These are phyloP conservation scores for Colletotrichum sp. DNA, from an alignment of 2,329 filamentous ascomycete genomes.

Conservation along the genomic window DNA sequence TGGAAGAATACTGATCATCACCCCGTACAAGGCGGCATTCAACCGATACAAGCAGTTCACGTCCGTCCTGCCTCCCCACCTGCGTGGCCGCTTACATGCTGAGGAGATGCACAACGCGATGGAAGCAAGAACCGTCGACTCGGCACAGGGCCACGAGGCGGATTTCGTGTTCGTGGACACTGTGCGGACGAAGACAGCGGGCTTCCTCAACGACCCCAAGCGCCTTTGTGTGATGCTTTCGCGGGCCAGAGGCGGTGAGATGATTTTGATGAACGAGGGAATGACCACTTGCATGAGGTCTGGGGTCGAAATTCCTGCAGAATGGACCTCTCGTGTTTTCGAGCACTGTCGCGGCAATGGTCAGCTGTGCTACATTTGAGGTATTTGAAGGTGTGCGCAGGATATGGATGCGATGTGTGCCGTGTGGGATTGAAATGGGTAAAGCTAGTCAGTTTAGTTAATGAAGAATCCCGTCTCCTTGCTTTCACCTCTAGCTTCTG, in stretches of 20 bases:
- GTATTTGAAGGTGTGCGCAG: constrained; percentile 23
- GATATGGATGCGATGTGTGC: constrained; percentile 15
- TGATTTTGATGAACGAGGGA: constrained; percentile 47
- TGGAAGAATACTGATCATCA: constrained; percentile 47
- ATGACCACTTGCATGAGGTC: constrained; percentile 31
- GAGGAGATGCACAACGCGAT: neutral
- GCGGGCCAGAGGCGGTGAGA: constrained; percentile 47
- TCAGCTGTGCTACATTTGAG: neutral
- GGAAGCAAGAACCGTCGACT: constrained; percentile 45
- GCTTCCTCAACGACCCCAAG: constrained; percentile 48
- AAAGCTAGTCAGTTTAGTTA: neutral
- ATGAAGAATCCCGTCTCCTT: neutral
- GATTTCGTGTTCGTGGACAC: constrained; percentile 54
- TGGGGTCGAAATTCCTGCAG: neutral
- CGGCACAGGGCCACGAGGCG: constrained; percentile 51
- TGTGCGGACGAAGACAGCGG: constrained; percentile 41
- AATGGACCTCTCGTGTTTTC: constrained; percentile 14
- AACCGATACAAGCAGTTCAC: constrained; percentile 34
- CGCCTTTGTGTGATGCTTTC: constrained; percentile 52
- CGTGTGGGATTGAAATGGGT: neutral
- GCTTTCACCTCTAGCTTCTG: neutral
- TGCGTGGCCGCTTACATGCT: neutral
- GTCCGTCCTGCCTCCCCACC: neutral
- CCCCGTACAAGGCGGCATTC: constrained; percentile 46
- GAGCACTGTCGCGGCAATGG: neutral